Conservation (phyloP, 495 filamentous ascomycete species). For the Penicillium egyptiacum region DNA sequence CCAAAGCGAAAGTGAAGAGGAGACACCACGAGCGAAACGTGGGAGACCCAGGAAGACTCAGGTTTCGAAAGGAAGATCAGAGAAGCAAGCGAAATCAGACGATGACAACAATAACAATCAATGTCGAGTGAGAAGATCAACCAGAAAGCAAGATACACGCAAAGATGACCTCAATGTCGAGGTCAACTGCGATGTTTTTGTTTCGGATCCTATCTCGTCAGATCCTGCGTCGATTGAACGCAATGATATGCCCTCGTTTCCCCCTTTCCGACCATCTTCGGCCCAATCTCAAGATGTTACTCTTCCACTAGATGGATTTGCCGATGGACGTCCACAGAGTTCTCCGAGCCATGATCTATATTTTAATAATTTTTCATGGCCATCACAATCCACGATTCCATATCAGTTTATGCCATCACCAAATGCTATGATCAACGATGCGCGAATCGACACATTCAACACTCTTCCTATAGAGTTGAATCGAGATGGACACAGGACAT, state of each 20-base stretch:
- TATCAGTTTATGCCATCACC: conserved; percentile 30
- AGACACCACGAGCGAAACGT: conserved; percentile 18
- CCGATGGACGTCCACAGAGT: conserved; percentile 8
- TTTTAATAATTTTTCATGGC: conserved; percentile 17
- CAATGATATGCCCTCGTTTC: neutral
- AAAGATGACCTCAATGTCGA: conserved; percentile 12
- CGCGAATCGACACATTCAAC: conserved; percentile 42
- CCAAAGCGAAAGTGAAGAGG: conserved; percentile 25
- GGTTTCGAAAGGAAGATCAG: conserved; percentile 10
- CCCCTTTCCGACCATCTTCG: conserved; percentile 11
- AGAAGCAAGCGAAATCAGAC: conserved; percentile 8
- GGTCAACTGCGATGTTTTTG: neutral
- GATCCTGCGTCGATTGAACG: neutral
- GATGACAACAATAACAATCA: neutral
- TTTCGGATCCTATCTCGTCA: neutral
- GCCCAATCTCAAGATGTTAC: conserved; percentile 1
- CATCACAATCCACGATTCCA: conserved; percentile 20
- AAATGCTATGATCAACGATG: conserved; percentile 36
- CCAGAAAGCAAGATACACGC: neutral
- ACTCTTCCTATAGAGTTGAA: conserved; percentile 34
- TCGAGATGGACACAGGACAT: conserved; percentile 32
- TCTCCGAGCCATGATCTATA: conserved; percentile 15
- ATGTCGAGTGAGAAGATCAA: neutral
- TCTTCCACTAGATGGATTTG: neutral
- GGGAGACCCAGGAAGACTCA: conserved; percentile 25